A percentile compares a stretch with the other conserved stretches of the same genome.
Conservation (phyloP, 2,329 filamentous ascomycete genomes). For the Penicillium sp. region DNA sequence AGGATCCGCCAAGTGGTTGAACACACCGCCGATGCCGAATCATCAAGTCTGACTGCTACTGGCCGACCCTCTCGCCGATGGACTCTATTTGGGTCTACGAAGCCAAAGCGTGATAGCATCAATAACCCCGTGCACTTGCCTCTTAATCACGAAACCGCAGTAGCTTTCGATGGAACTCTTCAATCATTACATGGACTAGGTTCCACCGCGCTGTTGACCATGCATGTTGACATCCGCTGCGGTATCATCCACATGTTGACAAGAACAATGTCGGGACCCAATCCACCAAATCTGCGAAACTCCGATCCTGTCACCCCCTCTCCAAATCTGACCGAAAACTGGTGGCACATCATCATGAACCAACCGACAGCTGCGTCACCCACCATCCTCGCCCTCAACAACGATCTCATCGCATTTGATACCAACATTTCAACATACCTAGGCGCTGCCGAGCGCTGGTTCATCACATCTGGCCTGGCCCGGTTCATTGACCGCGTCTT, state of each 20-base stretch:
- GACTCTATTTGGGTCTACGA: slow-evolving; percentile 73
- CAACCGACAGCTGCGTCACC: slow-evolving; percentile 53
- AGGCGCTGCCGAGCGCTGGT: slow-evolving; percentile 68
- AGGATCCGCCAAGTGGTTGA: slow-evolving; percentile 74
- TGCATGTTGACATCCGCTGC: slow-evolving; percentile 86
- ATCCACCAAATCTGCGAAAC: slow-evolving; percentile 41
- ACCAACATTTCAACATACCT: slow-evolving; percentile 76
- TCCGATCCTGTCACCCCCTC: slow-evolving; percentile 50
- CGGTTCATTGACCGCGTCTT: slow-evolving; percentile 78
- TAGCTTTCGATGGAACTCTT: slow-evolving; percentile 83
- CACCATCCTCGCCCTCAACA: slow-evolving; percentile 78
- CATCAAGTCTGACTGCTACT: slow-evolving; percentile 41
- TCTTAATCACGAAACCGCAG: slow-evolving; percentile 81
- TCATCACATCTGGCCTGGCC: slow-evolving; percentile 75
- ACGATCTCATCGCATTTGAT: slow-evolving; percentile 82
- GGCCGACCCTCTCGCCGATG: slow-evolving; percentile 68
- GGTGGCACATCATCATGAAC: slow-evolving; percentile 45
- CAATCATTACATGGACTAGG: slow-evolving; percentile 80
- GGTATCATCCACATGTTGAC: slow-evolving; percentile 79
- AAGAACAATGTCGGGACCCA: slow-evolving; percentile 61
- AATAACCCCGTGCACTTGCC: slow-evolving; percentile 76
- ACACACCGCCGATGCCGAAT: slow-evolving; percentile 64
- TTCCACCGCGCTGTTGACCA: slow-evolving; percentile 73
- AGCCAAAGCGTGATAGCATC: slow-evolving; percentile 54
- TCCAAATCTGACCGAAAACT: slow-evolving; percentile 72